These are phyloP conservation scores for Tuber melanosporum DNA, from an alignment of 495 filamentous ascomycete genomes.

Conservation along the genomic window DNA sequence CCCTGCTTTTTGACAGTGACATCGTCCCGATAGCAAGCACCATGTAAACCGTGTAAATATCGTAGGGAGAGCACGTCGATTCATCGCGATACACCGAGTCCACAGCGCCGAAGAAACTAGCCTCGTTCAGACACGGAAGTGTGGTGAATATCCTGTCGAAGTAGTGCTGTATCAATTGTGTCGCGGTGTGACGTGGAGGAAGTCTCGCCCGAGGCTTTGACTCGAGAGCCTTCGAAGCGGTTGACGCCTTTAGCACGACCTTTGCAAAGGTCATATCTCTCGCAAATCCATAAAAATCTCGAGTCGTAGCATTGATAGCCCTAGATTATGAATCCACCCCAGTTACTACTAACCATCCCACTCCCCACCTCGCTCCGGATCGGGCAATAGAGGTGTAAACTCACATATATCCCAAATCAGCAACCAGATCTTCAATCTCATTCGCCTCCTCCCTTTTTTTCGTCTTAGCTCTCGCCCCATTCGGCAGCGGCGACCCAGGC, in stretches of 20 bases:
- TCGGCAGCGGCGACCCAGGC: constrained; percentile 2
- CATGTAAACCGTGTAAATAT: constrained; percentile 82
- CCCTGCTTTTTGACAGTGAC: constrained; percentile 58
- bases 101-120: constrained; percentile 64
- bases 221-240: constrained; percentile 50
- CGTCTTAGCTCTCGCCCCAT: constrained; percentile 6
- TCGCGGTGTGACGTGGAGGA: constrained; percentile 59
- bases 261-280: constrained; percentile 76
- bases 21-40: constrained; percentile 73
- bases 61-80: constrained; percentile 59
- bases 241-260: constrained; percentile 64
- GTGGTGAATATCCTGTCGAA: constrained; percentile 71
- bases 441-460: constrained; percentile 56
- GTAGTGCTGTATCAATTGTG: constrained; percentile 68
- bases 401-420: constrained; percentile 73
- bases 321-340: constrained; percentile 44
- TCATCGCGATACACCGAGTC: constrained; percentile 68
- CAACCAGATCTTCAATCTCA: constrained; percentile 72
- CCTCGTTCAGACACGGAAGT: constrained; percentile 72
- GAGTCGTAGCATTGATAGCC: constrained; percentile 82
- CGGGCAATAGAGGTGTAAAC: constrained; percentile 35
- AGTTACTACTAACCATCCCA: constrained; percentile 12
- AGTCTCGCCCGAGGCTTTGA: constrained; percentile 51
- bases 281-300: constrained; percentile 83
- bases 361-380: background rate